Conservation (phyloP, 441 rosid genomes). For the Aquilaria agallochum region DNA sequence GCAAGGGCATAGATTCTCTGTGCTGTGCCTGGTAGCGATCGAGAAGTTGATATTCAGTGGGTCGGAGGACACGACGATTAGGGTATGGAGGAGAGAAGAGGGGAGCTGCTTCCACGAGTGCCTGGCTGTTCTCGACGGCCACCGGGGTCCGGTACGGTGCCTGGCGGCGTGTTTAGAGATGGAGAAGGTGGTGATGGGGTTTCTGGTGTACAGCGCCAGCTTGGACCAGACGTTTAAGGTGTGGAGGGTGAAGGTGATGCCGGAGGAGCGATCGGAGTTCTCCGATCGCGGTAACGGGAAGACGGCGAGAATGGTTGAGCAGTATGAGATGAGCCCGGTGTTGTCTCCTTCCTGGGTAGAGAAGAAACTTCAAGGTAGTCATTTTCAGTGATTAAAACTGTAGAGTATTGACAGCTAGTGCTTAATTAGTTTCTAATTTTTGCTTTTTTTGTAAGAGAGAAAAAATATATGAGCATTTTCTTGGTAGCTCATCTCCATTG, state of each 20-base stretch:
- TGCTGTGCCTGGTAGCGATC: conserved; percentile 34
- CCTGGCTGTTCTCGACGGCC: conserved; percentile 51
- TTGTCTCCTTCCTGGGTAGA: conserved; percentile 61
- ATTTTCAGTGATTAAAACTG: conserved; percentile 20
- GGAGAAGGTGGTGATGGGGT: conserved; percentile 43
- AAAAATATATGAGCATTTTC: no score
- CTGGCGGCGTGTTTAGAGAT: conserved; percentile 37
- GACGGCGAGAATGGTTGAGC: conserved; percentile 15
- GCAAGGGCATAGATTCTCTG: conserved; percentile 50
- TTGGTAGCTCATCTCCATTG: no score
- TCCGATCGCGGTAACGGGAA: conserved; percentile 13
- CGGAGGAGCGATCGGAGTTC: conserved; percentile 24
- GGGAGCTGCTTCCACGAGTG: conserved; percentile 48
- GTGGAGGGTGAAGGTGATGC: conserved; percentile 51
- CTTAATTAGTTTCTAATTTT: no score
- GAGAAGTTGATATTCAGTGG: conserved; percentile 49
- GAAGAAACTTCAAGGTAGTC: conserved; percentile 32
- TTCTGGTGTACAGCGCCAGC: conserved; percentile 47
- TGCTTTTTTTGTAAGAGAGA: no score
- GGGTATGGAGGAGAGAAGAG: conserved; percentile 62
- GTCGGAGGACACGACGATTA: conserved; percentile 52
- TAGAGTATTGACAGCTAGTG: no score
- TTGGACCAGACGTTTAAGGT: conserved; percentile 47
- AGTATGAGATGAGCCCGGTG: conserved; percentile 44
- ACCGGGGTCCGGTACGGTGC: conserved; percentile 51